These are phyloP conservation scores for Fraxinus anomala DNA, from an alignment of 257 asterid genomes.

Conservation along the genomic window DNA sequence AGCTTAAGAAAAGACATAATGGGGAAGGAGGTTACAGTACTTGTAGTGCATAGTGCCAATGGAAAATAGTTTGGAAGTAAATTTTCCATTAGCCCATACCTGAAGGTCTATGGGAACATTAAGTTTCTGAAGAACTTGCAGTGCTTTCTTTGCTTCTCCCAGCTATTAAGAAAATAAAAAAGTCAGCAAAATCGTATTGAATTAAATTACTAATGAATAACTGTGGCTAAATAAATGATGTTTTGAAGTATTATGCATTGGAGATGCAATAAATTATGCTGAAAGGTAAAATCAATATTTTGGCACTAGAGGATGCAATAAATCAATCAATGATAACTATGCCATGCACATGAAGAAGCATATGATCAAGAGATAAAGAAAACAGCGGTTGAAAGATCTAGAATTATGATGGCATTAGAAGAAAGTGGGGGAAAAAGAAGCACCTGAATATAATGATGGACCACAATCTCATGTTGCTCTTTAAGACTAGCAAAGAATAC, in stretches of 20 bases:
- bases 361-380: conserved; percentile 10
- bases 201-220: background rate
- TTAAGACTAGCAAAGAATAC: conserved; percentile 94
- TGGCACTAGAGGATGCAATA: conserved; percentile 6
- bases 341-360: conserved; percentile 9
- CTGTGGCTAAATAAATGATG: background rate
- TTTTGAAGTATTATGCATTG: conserved; percentile 20
- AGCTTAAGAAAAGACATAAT: conserved; percentile 19
- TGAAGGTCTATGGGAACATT: conserved; percentile 86
- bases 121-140: conserved; percentile 95
- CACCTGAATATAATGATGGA: conserved; percentile 97
- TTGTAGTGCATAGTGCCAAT: conserved; percentile 11
- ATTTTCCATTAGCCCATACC: conserved; percentile 45
- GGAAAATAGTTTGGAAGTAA: conserved; percentile 13
- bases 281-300: conserved; percentile 17
- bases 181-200: conserved; percentile 2
- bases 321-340: background rate
- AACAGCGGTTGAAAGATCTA: conserved; percentile 3
- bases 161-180: conserved; percentile 49
- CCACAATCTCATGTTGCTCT: conserved; percentile 90
- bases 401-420: background rate
- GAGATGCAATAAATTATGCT: background rate
- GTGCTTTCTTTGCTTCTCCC: conserved; percentile 97
- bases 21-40: conserved; percentile 21
- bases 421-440: conserved; percentile 28